Evolutionary conservation across 129 eudicot genomes (phyloP).

Genomic region (Flaveria bidentis): DNA sequence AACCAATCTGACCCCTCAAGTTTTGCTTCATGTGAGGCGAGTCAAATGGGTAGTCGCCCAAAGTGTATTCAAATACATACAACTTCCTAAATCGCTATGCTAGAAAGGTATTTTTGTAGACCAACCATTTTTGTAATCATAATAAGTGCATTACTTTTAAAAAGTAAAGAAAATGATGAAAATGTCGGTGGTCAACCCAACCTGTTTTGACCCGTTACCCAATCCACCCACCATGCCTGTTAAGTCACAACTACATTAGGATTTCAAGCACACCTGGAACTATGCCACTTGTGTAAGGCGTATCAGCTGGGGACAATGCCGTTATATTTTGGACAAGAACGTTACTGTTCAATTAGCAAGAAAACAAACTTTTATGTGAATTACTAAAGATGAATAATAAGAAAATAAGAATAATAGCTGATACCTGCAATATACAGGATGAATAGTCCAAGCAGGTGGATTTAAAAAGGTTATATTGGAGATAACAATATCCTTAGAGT

Average conservation of each 20-base stretch:
- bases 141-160: too few species aligned
- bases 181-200: too few species aligned
- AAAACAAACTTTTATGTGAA: conserved; percentile 1
- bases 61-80: too few species aligned
- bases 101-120: too few species aligned
- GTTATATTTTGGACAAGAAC: conserved; percentile 81
- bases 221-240: neutral
- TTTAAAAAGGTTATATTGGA: conserved; percentile 84
- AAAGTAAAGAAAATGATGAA: too few species aligned
- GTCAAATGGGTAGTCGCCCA: too few species aligned
- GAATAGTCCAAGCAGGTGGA: conserved; percentile 78
- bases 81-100: too few species aligned
- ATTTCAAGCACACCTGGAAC: conserved; percentile 68
- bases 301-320: conserved; percentile 56
- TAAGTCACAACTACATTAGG: neutral
- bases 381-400: neutral
- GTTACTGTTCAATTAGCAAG: conserved; percentile 51
- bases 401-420: neutral
- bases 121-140: too few species aligned
- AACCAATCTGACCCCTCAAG: too few species aligned
- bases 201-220: neutral
- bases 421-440: conserved; percentile 88
- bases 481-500: conserved; percentile 61
- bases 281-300: conserved; percentile 74
- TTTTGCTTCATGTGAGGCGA: too few species aligned